These are phyloP conservation scores for Lithospermum erythrorhizon DNA, from an alignment of 257 asterid species.

Conservation along the genomic window DNA sequence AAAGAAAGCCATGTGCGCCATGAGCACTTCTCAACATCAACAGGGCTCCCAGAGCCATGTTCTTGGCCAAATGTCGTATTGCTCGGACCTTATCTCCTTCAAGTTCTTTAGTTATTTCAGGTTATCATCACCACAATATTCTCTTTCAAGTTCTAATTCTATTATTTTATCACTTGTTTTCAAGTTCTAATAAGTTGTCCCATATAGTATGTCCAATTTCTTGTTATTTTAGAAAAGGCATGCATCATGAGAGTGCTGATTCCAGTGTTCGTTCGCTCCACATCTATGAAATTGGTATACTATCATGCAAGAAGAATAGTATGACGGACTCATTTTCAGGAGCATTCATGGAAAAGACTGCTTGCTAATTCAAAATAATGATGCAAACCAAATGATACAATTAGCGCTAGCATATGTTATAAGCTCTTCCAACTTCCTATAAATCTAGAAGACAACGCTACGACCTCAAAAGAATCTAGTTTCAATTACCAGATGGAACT, in stretches of 20 bases:
- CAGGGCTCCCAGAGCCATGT: conserved; percentile 68
- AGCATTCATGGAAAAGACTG: not conserved
- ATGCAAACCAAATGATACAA: not conserved
- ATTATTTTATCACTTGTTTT: too few species aligned
- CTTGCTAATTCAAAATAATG: too few species aligned
- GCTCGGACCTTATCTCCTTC: conserved; percentile 46
- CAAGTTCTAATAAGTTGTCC: too few species aligned
- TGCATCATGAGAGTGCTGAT: too few species aligned
- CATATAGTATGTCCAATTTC: too few species aligned
- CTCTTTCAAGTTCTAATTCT: too few species aligned
- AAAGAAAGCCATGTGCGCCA: conserved; percentile 71
- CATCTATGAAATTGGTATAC: too few species aligned
- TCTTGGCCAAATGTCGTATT: conserved; percentile 39
- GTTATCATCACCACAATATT: too few species aligned
- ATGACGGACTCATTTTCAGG: not conserved
- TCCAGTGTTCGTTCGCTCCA: too few species aligned
- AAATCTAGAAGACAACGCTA: not conserved
- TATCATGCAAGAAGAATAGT: too few species aligned
- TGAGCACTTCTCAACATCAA: conserved; percentile 86
- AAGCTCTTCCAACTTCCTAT: not conserved
- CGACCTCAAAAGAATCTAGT: not conserved
- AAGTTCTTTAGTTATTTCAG: too few species aligned
- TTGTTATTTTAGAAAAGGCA: too few species aligned
- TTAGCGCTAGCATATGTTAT: not conserved
- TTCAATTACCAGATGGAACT: not conserved